These are phyloP conservation scores for Hermanozyma aechmeae DNA, from an alignment of 805 yeast species.

Conservation along the genomic window DNA sequence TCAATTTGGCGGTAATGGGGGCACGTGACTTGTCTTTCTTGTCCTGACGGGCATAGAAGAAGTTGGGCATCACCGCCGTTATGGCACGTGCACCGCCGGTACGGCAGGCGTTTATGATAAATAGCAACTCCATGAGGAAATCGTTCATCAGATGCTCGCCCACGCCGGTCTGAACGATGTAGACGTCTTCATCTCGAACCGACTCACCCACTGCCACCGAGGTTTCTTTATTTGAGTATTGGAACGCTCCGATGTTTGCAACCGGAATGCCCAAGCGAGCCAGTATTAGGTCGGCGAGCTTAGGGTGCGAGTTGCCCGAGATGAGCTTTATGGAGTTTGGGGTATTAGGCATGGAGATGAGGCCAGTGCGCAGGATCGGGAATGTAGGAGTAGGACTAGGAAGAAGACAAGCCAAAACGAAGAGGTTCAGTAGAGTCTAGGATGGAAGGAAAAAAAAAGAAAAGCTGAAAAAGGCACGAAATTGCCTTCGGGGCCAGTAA, in stretches of 20 bases:
- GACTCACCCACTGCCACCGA: conserved; percentile 81
- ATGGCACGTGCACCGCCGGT: conserved; percentile 93
- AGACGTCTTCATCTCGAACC: conserved; percentile 85
- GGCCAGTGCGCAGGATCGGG: too few species aligned
- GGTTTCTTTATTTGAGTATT: conserved; percentile 82
- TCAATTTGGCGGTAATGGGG: conserved; percentile 89
- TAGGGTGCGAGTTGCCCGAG: conserved; percentile 75
- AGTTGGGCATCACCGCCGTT: conserved; percentile 91
- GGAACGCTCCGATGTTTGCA: conserved; percentile 72
- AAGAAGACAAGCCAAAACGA: too few species aligned
- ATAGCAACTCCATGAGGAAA: conserved; percentile 74
- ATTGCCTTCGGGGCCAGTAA: too few species aligned
- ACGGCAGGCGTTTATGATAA: conserved; percentile 89
- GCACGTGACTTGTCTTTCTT: conserved; percentile 94
- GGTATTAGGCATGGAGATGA: conserved; percentile 9
- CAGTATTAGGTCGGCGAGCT: conserved; percentile 66
- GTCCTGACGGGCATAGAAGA: conserved; percentile 97
- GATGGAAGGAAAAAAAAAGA: too few species aligned
- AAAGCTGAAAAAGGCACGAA: too few species aligned
- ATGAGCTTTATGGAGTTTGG: conserved; percentile 42
- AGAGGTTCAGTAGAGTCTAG: too few species aligned
- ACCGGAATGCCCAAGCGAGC: conserved; percentile 54
- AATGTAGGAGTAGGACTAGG: too few species aligned
- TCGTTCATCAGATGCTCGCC: conserved; percentile 74
- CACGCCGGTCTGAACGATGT: conserved; percentile 75